Evolutionary conservation across 2,329 filamentous ascomycete genomes (phyloP).

Genomic region (Pseudogymnoascus sp.): DNA sequence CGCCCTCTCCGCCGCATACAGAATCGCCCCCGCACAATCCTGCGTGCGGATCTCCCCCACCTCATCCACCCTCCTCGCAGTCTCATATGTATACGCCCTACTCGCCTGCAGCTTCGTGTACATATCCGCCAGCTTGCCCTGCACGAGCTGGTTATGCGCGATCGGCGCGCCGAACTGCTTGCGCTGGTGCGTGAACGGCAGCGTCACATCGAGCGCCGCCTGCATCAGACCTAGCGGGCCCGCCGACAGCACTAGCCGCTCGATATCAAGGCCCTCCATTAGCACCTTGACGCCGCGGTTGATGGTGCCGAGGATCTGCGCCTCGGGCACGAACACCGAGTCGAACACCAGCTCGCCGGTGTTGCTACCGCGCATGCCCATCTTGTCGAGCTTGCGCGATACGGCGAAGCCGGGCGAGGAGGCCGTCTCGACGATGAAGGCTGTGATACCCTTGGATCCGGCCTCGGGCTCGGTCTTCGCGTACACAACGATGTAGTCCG

Average conservation of each 20-base stretch:
- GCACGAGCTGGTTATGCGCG: slow-evolving; percentile 85
- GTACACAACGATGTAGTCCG: slow-evolving; percentile 91
- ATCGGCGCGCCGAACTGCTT: slow-evolving; percentile 84
- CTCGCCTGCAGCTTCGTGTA: slow-evolving; percentile 86
- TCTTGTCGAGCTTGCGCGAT: slow-evolving; percentile 88
- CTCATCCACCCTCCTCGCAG: slow-evolving; percentile 74
- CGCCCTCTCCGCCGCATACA: slow-evolving; percentile 86
- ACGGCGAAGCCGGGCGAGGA: slow-evolving; percentile 68
- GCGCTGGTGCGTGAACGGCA: slow-evolving; percentile 83
- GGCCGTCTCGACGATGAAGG: slow-evolving; percentile 72
- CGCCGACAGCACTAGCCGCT: slow-evolving; percentile 82
- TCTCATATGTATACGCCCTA: slow-evolving; percentile 78
- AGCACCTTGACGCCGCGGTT: slow-evolving; percentile 82
- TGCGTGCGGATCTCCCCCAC: slow-evolving; percentile 66
- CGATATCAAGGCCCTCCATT: slow-evolving; percentile 93
- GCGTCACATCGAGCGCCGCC: slow-evolving; percentile 71
- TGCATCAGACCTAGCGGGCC: slow-evolving; percentile 94
- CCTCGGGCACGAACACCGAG: slow-evolving; percentile 75
- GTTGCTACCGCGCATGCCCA: slow-evolving; percentile 96
- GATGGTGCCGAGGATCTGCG: slow-evolving; percentile 71
- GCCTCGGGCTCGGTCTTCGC: slow-evolving; percentile 81
- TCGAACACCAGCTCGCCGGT: slow-evolving; percentile 92
- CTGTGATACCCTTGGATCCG: slow-evolving; percentile 85
- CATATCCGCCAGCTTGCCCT: slow-evolving; percentile 93
- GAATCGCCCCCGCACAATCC: slow-evolving; percentile 88